These are phyloP conservation scores for Metschnikowia lachancei DNA, from an alignment of 805 yeast genomes.

Conservation along the genomic window DNA sequence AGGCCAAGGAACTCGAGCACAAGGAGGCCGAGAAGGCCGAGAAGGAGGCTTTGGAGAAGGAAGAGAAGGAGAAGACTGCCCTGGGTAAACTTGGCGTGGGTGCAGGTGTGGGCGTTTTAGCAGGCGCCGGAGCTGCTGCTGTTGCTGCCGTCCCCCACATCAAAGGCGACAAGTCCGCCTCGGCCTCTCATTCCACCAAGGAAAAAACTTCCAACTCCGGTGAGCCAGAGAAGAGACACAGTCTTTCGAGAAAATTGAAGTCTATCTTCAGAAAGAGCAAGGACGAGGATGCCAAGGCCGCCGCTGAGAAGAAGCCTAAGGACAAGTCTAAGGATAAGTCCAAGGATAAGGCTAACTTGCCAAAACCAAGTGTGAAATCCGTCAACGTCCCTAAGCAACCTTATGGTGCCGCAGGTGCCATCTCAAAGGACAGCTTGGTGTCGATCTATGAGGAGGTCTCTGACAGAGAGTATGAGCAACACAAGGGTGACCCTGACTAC, in stretches of 20 bases:
- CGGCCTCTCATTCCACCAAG: too few relatives aligned
- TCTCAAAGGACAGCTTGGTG: slow-evolving; percentile 17
- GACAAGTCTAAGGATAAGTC: neutral
- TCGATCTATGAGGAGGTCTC: slow-evolving; percentile 48
- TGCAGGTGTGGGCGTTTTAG: slow-evolving; percentile 18
- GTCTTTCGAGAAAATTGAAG: slow-evolving; percentile 20
- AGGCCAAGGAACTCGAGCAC: too few relatives aligned
- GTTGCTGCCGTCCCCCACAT: slow-evolving; percentile 26
- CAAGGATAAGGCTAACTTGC: neutral
- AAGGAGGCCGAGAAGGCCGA: neutral
- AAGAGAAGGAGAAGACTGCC: slow-evolving; percentile 3
- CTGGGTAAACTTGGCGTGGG: slow-evolving; percentile 13
- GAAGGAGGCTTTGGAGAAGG: neutral
- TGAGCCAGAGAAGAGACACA: slow-evolving; percentile 16
- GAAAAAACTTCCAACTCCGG: neutral
- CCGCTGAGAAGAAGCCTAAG: slow-evolving; percentile 5
- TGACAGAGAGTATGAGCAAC: slow-evolving; percentile 44
- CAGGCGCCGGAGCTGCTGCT: slow-evolving; percentile 21
- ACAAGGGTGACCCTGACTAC: slow-evolving; percentile 50
- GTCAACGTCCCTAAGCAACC: slow-evolving; percentile 12
- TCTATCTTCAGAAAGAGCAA: slow-evolving; percentile 15
- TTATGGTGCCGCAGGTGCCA: slow-evolving; percentile 12
- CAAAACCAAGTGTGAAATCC: slow-evolving; percentile 9
- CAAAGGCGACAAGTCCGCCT: neutral
- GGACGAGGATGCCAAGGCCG: slow-evolving; percentile 4